phyloP scores from a whole-genome alignment of 2,329 filamentous ascomycete species.

The Pestalotiopsis sp. region DNA sequence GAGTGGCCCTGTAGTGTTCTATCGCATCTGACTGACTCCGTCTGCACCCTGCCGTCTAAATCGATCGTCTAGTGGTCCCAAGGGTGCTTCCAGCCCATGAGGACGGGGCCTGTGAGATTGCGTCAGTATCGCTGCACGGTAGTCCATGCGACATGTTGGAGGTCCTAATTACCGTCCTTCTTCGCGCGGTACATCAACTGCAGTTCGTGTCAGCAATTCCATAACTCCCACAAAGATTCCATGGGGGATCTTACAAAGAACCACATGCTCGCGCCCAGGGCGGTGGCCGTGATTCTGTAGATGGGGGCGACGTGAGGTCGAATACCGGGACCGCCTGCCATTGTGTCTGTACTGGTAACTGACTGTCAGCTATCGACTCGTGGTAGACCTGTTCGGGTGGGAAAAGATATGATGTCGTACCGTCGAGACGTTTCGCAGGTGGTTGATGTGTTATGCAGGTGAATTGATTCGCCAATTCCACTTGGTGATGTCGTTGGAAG shows the following conservation, averaged over 20 bases:
- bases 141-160: background rate
- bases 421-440: conserved; percentile 7
- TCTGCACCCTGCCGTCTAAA: background rate
- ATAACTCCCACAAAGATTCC: background rate
- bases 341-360: conserved; percentile 26
- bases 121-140: conserved; percentile 1
- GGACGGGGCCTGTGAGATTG: conserved; percentile 62
- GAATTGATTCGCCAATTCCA: conserved; percentile 3
- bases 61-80: conserved; percentile 78
- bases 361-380: background rate
- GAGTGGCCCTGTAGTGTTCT: background rate
- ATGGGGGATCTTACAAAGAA: conserved; percentile 75
- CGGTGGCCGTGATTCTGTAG: conserved; percentile 86
- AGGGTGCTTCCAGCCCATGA: conserved; percentile 93
- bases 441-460: conserved; percentile 7
- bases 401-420: background rate
- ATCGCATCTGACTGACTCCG: background rate
- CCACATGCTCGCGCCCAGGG: conserved; percentile 96
- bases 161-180: conserved; percentile 74
- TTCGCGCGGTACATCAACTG: conserved; percentile 96
- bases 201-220: conserved; percentile 17
- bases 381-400: background rate
- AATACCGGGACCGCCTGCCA: conserved; percentile 35
- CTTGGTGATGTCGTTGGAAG: conserved; percentile 2
- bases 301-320: conserved; percentile 57